phyloP scores from a whole-genome alignment of 192 early-diverging fungal species.

The Geosiphon pyriformis region DNA sequence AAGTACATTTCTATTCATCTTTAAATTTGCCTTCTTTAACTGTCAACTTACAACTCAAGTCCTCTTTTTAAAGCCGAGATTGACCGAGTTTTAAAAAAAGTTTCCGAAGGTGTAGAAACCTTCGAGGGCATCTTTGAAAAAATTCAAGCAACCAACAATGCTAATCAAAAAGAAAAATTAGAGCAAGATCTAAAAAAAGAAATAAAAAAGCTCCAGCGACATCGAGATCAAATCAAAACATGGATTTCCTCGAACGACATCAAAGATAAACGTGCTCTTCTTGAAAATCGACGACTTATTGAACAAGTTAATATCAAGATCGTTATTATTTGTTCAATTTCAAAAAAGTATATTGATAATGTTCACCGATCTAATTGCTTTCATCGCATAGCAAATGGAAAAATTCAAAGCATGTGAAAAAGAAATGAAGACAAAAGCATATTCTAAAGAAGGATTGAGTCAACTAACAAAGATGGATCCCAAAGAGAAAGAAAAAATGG shows the following conservation, averaged over 20 bases:
- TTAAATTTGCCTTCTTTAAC: too few species aligned
- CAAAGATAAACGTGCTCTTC: constrained; percentile 89
- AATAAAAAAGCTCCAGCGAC: constrained; percentile 97
- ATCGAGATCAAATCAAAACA: constrained; percentile 96
- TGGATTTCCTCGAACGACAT: constrained; percentile 94
- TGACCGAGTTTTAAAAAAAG: constrained; percentile 91
- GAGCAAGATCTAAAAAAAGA: constrained; percentile 97
- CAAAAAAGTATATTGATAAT: constrained; percentile 8
- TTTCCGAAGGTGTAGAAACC: constrained; percentile 90
- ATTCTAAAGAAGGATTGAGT: constrained; percentile 89
- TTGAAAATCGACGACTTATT: constrained; percentile 91
- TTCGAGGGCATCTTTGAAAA: constrained; percentile 92
- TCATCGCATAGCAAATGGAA: constrained; percentile 93
- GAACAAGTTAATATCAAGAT: constrained; percentile 55
- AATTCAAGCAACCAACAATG: constrained; percentile 70
- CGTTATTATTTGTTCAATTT: not conserved
- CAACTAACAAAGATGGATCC: constrained; percentile 84
- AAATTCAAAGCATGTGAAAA: constrained; percentile 96
- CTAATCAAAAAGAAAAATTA: constrained; percentile 94
- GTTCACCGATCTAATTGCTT: too few species aligned
- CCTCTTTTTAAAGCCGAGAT: too few species aligned
- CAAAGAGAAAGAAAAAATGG: constrained; percentile 86
- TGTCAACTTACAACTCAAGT: too few species aligned
- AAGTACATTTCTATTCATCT: too few species aligned
- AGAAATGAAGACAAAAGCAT: constrained; percentile 99